Percentiles rank a stretch among this genome's conserved stretches.
Conservation (phyloP, 202 grass and related monocot genomes). For the Saccharum hybrid region DNA sequence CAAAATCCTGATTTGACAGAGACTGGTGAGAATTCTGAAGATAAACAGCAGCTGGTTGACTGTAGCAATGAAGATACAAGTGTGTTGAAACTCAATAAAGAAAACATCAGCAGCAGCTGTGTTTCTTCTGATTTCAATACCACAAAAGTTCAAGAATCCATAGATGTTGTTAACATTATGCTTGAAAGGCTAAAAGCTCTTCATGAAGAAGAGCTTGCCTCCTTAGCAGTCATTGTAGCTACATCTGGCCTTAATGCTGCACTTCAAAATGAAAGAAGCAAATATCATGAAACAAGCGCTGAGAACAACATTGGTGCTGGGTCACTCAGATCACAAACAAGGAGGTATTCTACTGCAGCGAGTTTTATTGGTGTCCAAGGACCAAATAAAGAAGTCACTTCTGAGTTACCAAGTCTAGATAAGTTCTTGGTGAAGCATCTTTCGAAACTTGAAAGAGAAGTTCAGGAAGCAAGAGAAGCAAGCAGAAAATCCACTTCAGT, state of each 20-base stretch:
- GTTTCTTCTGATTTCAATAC: slow-evolving; percentile 47
- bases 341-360: slow-evolving; percentile 56
- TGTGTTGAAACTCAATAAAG: slow-evolving; percentile 32
- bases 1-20: slow-evolving; percentile 73
- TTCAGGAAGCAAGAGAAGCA: slow-evolving; percentile 57
- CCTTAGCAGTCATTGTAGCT: slow-evolving; percentile 86
- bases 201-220: slow-evolving; percentile 76
- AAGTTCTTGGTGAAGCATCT: slow-evolving; percentile 59
- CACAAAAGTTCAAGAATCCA: slow-evolving; percentile 36
- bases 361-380: slow-evolving; percentile 56
- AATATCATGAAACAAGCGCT: slow-evolving; percentile 42
- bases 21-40: slow-evolving; percentile 41
- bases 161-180: slow-evolving; percentile 64
- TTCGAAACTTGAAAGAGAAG: slow-evolving; percentile 67
- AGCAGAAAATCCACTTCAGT: slow-evolving; percentile 27
- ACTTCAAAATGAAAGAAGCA: slow-evolving; percentile 66
- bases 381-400: slow-evolving; percentile 39
- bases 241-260: slow-evolving; percentile 88
- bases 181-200: slow-evolving; percentile 76
- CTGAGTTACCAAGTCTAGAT: slow-evolving; percentile 56
- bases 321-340: slow-evolving; percentile 40
- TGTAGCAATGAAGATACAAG: slow-evolving; percentile 29
- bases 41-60: slow-evolving; percentile 33
- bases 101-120: slow-evolving; percentile 31
- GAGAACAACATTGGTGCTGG: slow-evolving; percentile 7